phyloP scores from a whole-genome alignment of 352 stramenopile species.

The Phytophthora megakarya region DNA sequence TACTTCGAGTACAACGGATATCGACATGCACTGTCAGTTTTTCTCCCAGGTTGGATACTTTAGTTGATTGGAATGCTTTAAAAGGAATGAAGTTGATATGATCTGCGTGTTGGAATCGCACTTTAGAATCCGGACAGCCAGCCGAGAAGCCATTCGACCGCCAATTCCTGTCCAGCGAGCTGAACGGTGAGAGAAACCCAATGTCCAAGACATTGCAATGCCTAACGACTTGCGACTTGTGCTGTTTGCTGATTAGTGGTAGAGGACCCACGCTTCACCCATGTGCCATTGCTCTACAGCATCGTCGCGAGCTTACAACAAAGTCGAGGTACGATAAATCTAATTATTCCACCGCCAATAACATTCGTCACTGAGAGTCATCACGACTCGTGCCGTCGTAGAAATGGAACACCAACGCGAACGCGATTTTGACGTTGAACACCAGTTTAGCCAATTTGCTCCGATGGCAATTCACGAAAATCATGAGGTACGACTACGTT shows the following conservation, averaged over 20 bases:
- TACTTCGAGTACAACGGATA: constrained; percentile 96
- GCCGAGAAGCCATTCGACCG: constrained; percentile 76
- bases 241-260: constrained; percentile 39
- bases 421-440: constrained; percentile 19
- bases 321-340: constrained; percentile 26
- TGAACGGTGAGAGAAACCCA: constrained; percentile 51
- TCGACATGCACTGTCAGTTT: constrained; percentile 85
- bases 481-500: constrained; percentile 14
- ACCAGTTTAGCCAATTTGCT: constrained; percentile 37
- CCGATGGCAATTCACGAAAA: constrained; percentile 5
- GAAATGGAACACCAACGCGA: constrained; percentile 25
- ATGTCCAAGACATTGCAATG: neutral
- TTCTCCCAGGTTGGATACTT: constrained; percentile 57
- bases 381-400: neutral
- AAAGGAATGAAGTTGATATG: neutral
- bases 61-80: neutral
- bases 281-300: constrained; percentile 86
- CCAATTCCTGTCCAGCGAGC: constrained; percentile 81
- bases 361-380: neutral
- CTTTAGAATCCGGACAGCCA: constrained; percentile 83
- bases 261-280: constrained; percentile 64
- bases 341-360: neutral
- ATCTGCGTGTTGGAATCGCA: constrained; percentile 14
- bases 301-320: constrained; percentile 65
- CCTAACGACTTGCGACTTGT: neutral